Conservation (phyloP, 192 early-diverging fungal genomes). For the Coemansia sp. region DNA sequence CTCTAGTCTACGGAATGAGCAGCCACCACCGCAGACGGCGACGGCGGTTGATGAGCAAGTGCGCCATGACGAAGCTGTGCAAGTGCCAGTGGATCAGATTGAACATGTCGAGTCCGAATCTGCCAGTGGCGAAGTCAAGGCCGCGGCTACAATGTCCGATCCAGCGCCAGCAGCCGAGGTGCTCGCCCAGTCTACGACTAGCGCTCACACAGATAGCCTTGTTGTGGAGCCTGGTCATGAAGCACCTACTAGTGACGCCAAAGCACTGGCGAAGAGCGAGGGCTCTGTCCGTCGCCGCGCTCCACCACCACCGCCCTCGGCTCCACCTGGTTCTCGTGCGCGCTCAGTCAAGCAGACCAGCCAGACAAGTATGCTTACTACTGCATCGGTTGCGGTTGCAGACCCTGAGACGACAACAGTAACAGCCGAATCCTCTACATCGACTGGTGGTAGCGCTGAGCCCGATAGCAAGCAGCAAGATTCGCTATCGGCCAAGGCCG, state of each 20-base stretch:
- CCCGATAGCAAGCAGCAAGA: neutral
- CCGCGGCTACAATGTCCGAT: neutral
- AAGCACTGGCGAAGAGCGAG: conserved; percentile 21
- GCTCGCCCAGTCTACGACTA: neutral
- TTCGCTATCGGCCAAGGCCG: neutral
- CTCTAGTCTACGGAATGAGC: neutral
- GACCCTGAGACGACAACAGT: neutral
- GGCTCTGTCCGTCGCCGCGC: conserved; percentile 44
- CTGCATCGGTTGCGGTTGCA: neutral
- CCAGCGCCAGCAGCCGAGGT: neutral
- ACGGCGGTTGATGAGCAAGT: neutral
- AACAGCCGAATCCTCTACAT: neutral
- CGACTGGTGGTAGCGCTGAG: neutral
- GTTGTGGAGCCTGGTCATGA: conserved; percentile 3
- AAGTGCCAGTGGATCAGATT: neutral
- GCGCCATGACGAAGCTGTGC: neutral
- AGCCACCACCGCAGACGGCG: neutral
- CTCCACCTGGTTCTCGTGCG: conserved; percentile 14
- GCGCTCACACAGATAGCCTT: neutral
- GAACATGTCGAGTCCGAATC: neutral
- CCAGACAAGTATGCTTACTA: neutral
- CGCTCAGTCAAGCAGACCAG: conserved; percentile 22
- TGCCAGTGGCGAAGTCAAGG: neutral
- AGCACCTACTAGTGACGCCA: neutral
- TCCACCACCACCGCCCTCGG: conserved; percentile 40